Percentiles rank a stretch among this genome's conserved stretches.
These are phyloP conservation scores for Friedmanniomyces simplex DNA, from an alignment of 495 filamentous ascomycete genomes.

Conservation along the genomic window DNA sequence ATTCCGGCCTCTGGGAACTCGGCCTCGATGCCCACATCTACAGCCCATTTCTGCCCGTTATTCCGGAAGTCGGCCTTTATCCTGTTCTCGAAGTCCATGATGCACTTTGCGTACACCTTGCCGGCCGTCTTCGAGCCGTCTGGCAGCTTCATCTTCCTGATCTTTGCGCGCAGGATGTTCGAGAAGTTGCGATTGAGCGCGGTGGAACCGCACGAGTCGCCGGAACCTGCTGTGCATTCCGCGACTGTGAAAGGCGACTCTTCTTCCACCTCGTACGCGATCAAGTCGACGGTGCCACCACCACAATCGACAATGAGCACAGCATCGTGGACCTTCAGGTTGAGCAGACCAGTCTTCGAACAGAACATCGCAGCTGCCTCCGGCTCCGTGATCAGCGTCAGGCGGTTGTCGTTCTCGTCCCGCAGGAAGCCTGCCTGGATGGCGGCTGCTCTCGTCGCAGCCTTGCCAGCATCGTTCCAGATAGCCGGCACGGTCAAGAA, in stretches of 20 bases:
- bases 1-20: slow-evolving; percentile 69
- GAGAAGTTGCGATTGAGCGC: slow-evolving; percentile 66
- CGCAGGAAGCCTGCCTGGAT: slow-evolving; percentile 66
- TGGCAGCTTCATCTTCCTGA: slow-evolving; percentile 67
- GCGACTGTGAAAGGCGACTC: slow-evolving; percentile 65
- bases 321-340: slow-evolving; percentile 64
- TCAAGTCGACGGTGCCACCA: slow-evolving; percentile 65
- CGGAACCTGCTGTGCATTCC: slow-evolving; percentile 65
- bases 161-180: slow-evolving; percentile 65
- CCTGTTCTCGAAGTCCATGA: slow-evolving; percentile 72
- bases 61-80: slow-evolving; percentile 76
- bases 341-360: slow-evolving; percentile 61
- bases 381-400: slow-evolving; percentile 62
- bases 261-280: slow-evolving; percentile 67
- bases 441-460: slow-evolving; percentile 58
- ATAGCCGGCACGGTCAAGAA: slow-evolving; percentile 66
- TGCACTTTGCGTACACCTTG: slow-evolving; percentile 67
- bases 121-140: slow-evolving; percentile 65
- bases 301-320: slow-evolving; percentile 68
- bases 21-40: slow-evolving; percentile 66
- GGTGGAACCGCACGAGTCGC: slow-evolving; percentile 64
- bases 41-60: slow-evolving; percentile 68
- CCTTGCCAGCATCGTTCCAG: slow-evolving; percentile 69
- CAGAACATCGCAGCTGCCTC: slow-evolving; percentile 66
- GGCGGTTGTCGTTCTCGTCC: slow-evolving; percentile 64